These are phyloP conservation scores for Nannochloropsis oceanica DNA, from an alignment of 108 stramenopile genomes.

Conservation along the genomic window DNA sequence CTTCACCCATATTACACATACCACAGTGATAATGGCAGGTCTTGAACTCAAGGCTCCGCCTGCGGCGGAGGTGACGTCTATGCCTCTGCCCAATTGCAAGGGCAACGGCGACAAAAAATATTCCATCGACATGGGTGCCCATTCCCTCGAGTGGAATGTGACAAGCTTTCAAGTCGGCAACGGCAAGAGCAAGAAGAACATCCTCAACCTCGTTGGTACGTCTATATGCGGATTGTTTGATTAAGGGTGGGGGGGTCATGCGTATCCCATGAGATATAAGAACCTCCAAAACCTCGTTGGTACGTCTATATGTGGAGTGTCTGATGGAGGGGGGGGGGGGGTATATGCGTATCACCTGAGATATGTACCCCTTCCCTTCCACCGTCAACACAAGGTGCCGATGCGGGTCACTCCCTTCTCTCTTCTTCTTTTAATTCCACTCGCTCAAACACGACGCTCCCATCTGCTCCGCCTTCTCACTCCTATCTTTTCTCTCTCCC, in stretches of 20 bases:
- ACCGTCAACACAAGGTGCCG: too few relatives aligned
- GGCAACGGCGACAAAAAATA: background rate
- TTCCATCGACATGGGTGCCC: background rate
- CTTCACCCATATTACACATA: too few relatives aligned
- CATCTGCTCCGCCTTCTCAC: too few relatives aligned
- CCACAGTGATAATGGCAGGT: background rate
- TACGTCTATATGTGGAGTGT: background rate
- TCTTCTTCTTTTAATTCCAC: too few relatives aligned
- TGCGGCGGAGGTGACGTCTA: background rate
- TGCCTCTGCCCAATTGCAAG: background rate
- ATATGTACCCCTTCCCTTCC: too few relatives aligned
- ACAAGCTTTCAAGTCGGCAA: background rate
- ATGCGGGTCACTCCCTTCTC: too few relatives aligned
- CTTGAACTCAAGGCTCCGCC: background rate
- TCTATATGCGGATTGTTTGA: background rate
- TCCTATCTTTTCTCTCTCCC: background rate
- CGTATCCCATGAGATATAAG: background rate
- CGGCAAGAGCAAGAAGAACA: background rate
- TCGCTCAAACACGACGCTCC: too few relatives aligned
- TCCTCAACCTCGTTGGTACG: background rate
- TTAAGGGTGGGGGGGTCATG: too few relatives aligned
- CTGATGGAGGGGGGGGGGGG: too few relatives aligned
- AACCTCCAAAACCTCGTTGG: background rate
- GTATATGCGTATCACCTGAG: too few relatives aligned
- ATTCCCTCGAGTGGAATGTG: background rate